Conservation (phyloP, 768 basidiomycete species). For the Tylopilus rubrobrunneus region DNA sequence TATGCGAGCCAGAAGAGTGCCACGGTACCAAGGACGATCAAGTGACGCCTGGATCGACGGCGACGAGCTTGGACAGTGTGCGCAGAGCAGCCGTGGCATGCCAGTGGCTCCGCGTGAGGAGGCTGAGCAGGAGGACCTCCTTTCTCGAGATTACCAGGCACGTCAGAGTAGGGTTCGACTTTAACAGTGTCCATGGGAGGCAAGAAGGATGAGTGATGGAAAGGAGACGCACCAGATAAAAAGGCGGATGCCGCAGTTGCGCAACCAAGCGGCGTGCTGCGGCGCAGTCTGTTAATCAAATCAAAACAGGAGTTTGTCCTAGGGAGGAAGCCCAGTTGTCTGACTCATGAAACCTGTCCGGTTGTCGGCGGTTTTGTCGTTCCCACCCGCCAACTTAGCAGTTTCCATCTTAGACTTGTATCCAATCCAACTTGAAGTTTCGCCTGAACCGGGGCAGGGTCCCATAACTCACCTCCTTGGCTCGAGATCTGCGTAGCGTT, state of each 20-base stretch:
- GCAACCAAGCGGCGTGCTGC: neutral
- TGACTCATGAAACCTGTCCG: too few species aligned
- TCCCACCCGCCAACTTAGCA: too few species aligned
- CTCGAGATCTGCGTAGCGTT: too few species aligned
- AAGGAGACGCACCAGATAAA: neutral
- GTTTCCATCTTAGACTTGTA: too few species aligned
- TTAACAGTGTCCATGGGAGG: constrained; percentile 14
- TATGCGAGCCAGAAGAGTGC: constrained; percentile 13
- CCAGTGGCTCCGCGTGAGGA: neutral
- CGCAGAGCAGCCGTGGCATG: neutral
- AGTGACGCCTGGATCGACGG: constrained; percentile 10
- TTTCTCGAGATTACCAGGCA: constrained; percentile 16
- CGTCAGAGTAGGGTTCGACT: constrained; percentile 2
- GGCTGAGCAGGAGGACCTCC: constrained; percentile 7
- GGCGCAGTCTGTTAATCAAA: neutral
- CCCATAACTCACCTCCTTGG: too few species aligned
- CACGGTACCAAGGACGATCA: constrained; percentile 2
- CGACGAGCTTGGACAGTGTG: neutral
- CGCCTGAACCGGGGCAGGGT: too few species aligned
- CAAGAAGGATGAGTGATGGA: neutral
- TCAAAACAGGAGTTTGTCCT: too few species aligned
- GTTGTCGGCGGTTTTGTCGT: too few species aligned
- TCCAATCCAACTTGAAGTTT: too few species aligned
- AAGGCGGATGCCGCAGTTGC: neutral
- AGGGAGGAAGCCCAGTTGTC: neutral